Conservation (phyloP, 1,139 yeast genomes). For the Sugiyamaella novakii region DNA sequence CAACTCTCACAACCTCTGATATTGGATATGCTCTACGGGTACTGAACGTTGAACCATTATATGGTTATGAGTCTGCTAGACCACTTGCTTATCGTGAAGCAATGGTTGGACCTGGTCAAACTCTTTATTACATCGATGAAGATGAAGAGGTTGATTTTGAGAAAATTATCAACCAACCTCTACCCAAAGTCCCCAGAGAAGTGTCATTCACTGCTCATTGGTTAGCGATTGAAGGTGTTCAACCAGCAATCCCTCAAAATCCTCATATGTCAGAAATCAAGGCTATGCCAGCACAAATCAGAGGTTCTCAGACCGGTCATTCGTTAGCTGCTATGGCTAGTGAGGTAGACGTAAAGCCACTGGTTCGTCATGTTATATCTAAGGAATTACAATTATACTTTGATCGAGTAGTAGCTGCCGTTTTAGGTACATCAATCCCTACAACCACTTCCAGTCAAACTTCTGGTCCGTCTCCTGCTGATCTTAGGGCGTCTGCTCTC, state of each 20-base stretch:
- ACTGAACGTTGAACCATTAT: conserved; percentile 73
- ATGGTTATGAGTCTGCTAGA: conserved; percentile 49
- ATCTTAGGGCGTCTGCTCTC: conserved; percentile 75
- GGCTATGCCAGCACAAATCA: conserved; percentile 46
- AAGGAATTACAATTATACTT: conserved; percentile 92
- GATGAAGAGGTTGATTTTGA: conserved; percentile 93
- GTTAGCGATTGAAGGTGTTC: conserved; percentile 98
- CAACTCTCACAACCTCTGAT: conserved; percentile 78
- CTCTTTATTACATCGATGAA: conserved; percentile 86
- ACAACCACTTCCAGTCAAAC: conserved; percentile 6
- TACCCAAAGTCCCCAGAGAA: conserved; percentile 92
- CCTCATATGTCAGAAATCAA: conserved; percentile 66
- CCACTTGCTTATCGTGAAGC: conserved; percentile 79
- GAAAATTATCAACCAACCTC: conserved; percentile 86
- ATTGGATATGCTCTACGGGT: conserved; percentile 79
- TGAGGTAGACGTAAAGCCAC: conserved; percentile 79
- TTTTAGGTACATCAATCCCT: conserved; percentile 44
- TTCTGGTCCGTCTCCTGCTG: conserved; percentile 40
- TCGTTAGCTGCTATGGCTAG: conserved; percentile 45
- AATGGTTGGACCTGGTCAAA: conserved; percentile 88
- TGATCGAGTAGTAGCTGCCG: conserved; percentile 84
- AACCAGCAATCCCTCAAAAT: conserved; percentile 96
- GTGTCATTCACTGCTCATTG: conserved; percentile 96
- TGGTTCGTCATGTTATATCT: conserved; percentile 95
- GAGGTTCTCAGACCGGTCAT: conserved; percentile 45